Evolutionary conservation across 2,329 filamentous ascomycete species (phyloP), one percentile per base, ranked within the genome.

Genomic region (Rhynchosporium graminicola): DNA sequence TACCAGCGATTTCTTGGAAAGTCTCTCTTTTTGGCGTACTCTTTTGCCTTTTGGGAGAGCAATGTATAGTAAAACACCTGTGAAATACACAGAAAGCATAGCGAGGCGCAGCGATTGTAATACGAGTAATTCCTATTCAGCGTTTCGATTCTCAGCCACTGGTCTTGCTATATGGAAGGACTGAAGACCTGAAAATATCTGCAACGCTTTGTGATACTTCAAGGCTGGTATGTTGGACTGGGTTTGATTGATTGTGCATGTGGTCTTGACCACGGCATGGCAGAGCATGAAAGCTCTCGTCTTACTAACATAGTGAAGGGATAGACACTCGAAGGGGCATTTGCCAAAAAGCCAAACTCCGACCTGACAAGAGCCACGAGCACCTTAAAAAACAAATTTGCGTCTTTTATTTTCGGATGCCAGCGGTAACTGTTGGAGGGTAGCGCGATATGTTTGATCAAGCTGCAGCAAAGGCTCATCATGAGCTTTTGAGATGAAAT

Each of bases 1-100:
- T 65, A 65, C 63, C 63, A 63, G 33, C 57, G 58, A 36, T 58
- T 61, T 51, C 6, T 46, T 20, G 33, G 33, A 20, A 20, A 36
- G 33, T 46, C n/a, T 62, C 57, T 40, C n/a, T 54, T 33, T 62
- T 45, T 15, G 51, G 29, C 46, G 28, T 20, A 20, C 36, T 40
- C 31, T 40, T 20, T 3, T 42, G 51, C 6, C 9, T 36, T 20
- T 42, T 4, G 15, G 33, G 36, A n/a, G 51, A 12, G 31, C 33
- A 40, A 40, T 54, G 51, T 54, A 54, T 54, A 54, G n/a, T 54
- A 54, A 38, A 20, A 26, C 20, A 52, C 40, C 51, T 54, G 51
- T 54, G 51, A 10, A 13, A 42, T 54, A 40, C 33, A 26, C 51
- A 54, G 51, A 28, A 38, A 54, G 54, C 45, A 50, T 62, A 54